A percentile compares a stretch with the other conserved stretches of the same genome.
phyloP scores from a whole-genome alignment of 176 grass and related monocot species.

The Cenchrus fungigraminus region DNA sequence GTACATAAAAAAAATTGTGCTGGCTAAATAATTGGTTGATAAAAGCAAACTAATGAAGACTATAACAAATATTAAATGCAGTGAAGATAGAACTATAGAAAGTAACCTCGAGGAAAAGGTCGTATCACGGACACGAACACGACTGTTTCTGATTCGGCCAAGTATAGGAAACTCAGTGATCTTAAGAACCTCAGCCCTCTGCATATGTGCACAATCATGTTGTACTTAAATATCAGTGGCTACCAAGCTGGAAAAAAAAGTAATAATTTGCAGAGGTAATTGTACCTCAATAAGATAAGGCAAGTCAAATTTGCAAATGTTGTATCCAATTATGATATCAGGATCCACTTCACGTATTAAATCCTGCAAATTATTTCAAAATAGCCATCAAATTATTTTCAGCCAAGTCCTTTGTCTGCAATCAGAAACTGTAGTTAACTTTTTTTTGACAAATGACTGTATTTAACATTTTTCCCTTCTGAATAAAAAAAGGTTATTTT shows the following conservation, averaged over 20 bases:
- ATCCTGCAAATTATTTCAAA: slow-evolving; percentile 66
- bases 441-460: not conserved
- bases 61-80: slow-evolving; percentile 39
- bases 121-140: slow-evolving; percentile 82
- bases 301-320: slow-evolving; percentile 98
- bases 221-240: slow-evolving; percentile 6
- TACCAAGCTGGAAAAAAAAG: not conserved
- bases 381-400: slow-evolving; percentile 24
- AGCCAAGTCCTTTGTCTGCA: slow-evolving; percentile 1
- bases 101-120: slow-evolving; percentile 92
- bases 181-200: slow-evolving; percentile 99
- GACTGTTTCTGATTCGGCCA: slow-evolving; percentile 92
- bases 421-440: slow-evolving; percentile 26
- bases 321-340: slow-evolving; percentile 99
- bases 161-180: slow-evolving; percentile 91
- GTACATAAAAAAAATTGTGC: not conserved
- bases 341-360: slow-evolving; percentile 87
- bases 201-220: slow-evolving; percentile 39
- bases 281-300: slow-evolving; percentile 95
- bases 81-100: slow-evolving; percentile 8
- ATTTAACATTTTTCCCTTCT: not conserved
- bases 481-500: not conserved
- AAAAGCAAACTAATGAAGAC: not conserved
- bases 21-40: slow-evolving; percentile 1
- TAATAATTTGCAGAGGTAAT: slow-evolving; percentile 1